phyloP scores from a whole-genome alignment of 495 filamentous ascomycete genomes.

The Xylaria castorea region DNA sequence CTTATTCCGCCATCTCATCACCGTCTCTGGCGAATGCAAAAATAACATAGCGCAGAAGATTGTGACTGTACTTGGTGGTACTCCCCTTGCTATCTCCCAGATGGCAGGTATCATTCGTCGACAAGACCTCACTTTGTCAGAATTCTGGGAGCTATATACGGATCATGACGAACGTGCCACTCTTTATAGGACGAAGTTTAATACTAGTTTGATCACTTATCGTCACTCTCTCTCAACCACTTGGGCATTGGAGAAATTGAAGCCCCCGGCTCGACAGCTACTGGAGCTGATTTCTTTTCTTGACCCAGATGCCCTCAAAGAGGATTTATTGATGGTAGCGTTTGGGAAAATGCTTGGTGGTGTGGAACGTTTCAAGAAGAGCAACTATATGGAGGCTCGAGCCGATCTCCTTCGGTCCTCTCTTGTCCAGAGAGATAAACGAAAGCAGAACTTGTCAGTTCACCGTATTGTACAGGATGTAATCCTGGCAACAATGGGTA shows the following conservation, averaged over 20 bases:
- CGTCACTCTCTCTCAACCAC: not conserved
- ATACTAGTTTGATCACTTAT: not conserved
- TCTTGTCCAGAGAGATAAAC: not conserved
- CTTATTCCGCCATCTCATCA: not conserved
- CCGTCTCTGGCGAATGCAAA: not conserved
- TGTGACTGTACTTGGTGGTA: not conserved
- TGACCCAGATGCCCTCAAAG: not conserved
- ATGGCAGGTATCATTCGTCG: not conserved
- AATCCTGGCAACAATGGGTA: not conserved
- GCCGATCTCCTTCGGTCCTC: not conserved
- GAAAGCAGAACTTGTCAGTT: not conserved
- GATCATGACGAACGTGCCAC: not conserved
- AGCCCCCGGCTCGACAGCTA: not conserved
- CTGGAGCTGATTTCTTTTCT: not conserved
- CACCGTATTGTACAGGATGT: not conserved
- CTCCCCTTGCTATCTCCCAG: not conserved
- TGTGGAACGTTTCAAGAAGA: not conserved
- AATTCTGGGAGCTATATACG: not conserved
- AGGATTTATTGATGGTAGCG: not conserved
- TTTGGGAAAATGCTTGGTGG: not conserved
- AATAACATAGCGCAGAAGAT: not conserved
- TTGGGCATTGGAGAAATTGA: not conserved
- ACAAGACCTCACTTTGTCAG: not conserved
- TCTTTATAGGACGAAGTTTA: not conserved
- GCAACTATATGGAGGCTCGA: not conserved